Conservation (phyloP, 192 early-diverging fungal species). For the Mycoemilia scoparia region DNA sequence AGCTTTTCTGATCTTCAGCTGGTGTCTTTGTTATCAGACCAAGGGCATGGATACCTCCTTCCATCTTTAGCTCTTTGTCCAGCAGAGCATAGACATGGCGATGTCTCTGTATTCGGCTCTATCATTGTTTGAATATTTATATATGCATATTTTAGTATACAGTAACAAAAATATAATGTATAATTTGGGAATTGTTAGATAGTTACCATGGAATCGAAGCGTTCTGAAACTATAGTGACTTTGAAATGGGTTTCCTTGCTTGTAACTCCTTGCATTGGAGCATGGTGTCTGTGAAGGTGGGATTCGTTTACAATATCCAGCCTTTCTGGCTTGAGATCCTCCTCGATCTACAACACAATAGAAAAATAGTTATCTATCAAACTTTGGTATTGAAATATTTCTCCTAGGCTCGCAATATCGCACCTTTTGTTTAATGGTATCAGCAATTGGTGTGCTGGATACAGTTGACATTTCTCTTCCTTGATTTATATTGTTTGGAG, state of each 20-base stretch:
- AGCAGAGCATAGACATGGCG: conserved; percentile 50
- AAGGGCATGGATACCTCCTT: conserved; percentile 60
- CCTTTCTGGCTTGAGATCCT: conserved; percentile 31
- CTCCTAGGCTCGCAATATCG: too few relatives aligned
- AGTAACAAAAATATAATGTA: not conserved
- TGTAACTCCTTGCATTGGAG: conserved; percentile 61
- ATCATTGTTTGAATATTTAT: too few relatives aligned
- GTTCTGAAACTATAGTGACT: conserved; percentile 49
- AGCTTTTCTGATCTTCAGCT: conserved; percentile 33
- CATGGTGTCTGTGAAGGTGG: conserved; percentile 61
- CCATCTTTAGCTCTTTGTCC: conserved; percentile 44
- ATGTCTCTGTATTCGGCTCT: conserved; percentile 39
- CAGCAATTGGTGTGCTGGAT: too few relatives aligned
- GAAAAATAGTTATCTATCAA: too few relatives aligned
- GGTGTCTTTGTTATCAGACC: conserved; percentile 60
- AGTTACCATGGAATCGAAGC: conserved; percentile 34
- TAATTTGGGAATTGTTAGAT: not conserved
- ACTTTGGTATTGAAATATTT: too few relatives aligned
- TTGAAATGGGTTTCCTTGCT: conserved; percentile 72
- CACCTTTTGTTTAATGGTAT: too few relatives aligned
- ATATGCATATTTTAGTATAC: not conserved
- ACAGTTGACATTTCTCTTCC: too few relatives aligned
- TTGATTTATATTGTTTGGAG: too few relatives aligned
- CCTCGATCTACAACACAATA: conserved; percentile 7
- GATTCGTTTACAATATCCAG: conserved; percentile 67